Conservation (phyloP, 2,329 filamentous ascomycete genomes). For the Alternaria angustiovoidea region DNA sequence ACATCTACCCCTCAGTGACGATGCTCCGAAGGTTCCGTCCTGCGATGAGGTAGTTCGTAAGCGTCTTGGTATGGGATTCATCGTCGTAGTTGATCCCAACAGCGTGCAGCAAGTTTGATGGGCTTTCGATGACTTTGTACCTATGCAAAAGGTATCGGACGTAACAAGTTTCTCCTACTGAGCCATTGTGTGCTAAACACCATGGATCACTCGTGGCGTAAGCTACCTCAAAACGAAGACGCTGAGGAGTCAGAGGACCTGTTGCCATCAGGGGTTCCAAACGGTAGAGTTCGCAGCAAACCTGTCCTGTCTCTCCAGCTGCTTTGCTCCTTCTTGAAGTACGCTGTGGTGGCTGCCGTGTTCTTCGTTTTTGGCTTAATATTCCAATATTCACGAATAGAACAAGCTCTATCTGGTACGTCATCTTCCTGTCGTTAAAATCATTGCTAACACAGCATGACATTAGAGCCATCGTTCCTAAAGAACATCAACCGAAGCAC, state of each 20-base stretch:
- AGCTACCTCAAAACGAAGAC: neutral
- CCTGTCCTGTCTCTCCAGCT: neutral
- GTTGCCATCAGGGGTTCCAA: neutral
- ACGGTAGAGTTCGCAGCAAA: neutral
- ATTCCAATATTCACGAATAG: neutral
- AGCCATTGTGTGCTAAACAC: neutral
- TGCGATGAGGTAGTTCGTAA: neutral
- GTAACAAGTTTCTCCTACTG: neutral
- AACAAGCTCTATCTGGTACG: neutral
- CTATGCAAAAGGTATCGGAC: neutral
- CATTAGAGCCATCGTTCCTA: neutral
- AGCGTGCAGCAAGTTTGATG: neutral
- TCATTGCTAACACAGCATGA: neutral
- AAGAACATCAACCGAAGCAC: neutral
- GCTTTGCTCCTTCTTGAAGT: neutral
- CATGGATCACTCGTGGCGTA: neutral
- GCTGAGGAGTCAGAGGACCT: neutral
- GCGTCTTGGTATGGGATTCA: neutral
- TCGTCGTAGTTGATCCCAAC: neutral
- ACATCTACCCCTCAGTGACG: neutral
- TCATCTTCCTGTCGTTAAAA: neutral
- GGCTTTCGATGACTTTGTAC: neutral
- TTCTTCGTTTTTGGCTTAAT: neutral
- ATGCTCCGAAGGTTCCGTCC: neutral
- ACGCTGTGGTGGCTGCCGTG: neutral